Evolutionary conservation across 345 rosid species (phyloP).

Genomic region (Aethionema arabicum): DNA sequence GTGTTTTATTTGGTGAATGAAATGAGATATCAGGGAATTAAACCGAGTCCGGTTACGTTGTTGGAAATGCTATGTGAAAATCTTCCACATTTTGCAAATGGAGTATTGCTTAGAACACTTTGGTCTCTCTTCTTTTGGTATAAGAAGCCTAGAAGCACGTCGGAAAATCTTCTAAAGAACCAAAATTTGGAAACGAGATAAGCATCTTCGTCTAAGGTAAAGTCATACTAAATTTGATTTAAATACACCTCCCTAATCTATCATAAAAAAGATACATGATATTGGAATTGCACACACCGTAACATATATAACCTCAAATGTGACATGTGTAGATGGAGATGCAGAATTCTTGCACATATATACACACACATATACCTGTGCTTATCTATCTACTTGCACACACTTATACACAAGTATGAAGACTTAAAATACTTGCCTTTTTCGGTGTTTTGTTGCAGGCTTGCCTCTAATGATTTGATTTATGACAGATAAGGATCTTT

Average conservation of each 20-base stretch:
- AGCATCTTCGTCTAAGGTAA: background rate
- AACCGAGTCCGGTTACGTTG: constrained; percentile 56
- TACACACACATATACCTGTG: no score
- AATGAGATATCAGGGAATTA: constrained; percentile 47
- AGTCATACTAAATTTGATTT: no score
- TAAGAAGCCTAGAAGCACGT: constrained; percentile 48
- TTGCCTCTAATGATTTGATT: background rate
- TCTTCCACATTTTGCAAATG: constrained; percentile 87
- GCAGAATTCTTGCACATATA: no score
- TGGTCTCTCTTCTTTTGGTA: constrained; percentile 62
- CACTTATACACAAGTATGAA: no score
- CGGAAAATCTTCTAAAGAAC: constrained; percentile 22
- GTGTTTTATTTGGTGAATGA: constrained; percentile 42
- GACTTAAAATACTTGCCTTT: no score
- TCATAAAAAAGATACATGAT: no score
- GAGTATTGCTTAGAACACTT: constrained; percentile 59
- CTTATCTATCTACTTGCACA: no score
- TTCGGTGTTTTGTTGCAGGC: no score
- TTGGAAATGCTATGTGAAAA: constrained; percentile 47
- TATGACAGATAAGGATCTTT: constrained; percentile 7
- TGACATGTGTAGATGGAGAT: no score
- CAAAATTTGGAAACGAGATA: constrained; percentile 21
- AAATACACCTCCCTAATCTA: no score
- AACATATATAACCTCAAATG: no score
- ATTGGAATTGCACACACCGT: no score